Base-by-base conservation (phyloP, 1,284 basidiomycete species). In the Vanrija humicola region DNA sequence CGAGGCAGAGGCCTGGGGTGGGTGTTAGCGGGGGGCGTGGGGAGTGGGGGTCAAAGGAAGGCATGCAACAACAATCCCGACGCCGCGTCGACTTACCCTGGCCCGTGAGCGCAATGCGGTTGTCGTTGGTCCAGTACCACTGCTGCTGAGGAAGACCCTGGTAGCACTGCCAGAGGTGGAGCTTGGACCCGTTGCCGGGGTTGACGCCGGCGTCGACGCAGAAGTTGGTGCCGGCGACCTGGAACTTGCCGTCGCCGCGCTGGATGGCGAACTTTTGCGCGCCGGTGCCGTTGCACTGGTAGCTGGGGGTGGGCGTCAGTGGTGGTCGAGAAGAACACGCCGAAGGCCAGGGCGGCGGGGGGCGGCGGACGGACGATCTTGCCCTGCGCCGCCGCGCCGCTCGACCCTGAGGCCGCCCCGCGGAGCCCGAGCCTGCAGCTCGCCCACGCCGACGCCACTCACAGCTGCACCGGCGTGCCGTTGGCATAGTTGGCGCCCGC, bases 131-230 rank as follows among this genome's bases (percentile, higher is more conserved):
- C 50, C 56, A 63, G 38, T 54, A 64, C 64, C 64, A 70, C 51
- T 57, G 51, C 48, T 66, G 64, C 46, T 66, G 61, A 3, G 59
- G 19, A 10, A 67, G 46, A 18, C 52, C 55, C 38, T 46, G 46
- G 55, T 56, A 60, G 59, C 59, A 61, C 43, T 48, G 43, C 57
- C 55, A 62, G 54, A 69, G 56, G 52, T 67, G 63, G 52, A 62
- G 45, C 39, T 55, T 52, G 46, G 52, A 53, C 38, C 63, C 64
- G 48, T 61, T 51, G 8, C 29, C 43, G 21, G 65, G 59, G 50
- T 51, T 46, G 47, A 42, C 43, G 29, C 62, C 61, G n/a, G 67
- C 64, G 53, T 71, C 69, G 28, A 69, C 59, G 55, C 70, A 72
- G 53, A 60, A 69, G 64, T 72, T 65, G 53, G 58, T 59, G 44